phyloP scores from a whole-genome alignment of 1,284 basidiomycete species.

The Papiliotrema fonsecae region DNA sequence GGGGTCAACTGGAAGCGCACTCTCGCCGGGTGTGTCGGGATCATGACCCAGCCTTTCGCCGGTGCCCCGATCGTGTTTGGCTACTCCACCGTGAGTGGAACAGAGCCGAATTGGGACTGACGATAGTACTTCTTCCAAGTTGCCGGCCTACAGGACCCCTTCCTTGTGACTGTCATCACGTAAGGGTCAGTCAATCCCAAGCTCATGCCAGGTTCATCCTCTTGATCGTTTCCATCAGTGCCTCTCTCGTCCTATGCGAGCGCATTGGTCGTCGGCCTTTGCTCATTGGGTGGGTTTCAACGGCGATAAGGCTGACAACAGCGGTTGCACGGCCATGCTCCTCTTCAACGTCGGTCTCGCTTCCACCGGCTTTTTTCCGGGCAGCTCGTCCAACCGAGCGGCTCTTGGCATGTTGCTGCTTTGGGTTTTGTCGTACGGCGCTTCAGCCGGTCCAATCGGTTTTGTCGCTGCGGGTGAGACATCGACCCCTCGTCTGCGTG shows the following conservation, averaged over 20 bases:
- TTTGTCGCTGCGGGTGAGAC: constrained; percentile 11
- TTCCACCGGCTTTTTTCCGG: constrained; percentile 10
- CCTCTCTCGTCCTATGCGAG: constrained; percentile 13
- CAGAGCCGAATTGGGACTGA: not conserved
- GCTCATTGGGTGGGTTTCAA: constrained; percentile 15
- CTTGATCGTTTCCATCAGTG: not conserved
- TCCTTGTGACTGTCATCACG: constrained; percentile 22
- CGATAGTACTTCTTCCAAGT: constrained; percentile 21
- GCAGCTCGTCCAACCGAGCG: constrained; percentile 8
- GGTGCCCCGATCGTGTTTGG: constrained; percentile 24
- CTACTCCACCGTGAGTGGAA: constrained; percentile 17
- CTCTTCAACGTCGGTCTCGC: constrained; percentile 22
- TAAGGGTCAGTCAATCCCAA: too few relatives aligned
- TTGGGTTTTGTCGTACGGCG: constrained; percentile 16
- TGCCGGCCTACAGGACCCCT: constrained; percentile 17
- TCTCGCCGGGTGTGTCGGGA: constrained; percentile 20
- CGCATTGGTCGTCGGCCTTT: constrained; percentile 20
- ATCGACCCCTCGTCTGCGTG: constrained; percentile 7
- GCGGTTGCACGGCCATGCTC: constrained; percentile 19
- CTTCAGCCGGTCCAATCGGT: constrained; percentile 11
- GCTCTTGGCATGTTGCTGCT: constrained; percentile 15
- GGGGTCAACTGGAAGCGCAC: constrained; percentile 23
- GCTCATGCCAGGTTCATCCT: constrained; percentile 13
- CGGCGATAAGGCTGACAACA: not conserved
- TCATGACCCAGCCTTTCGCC: constrained; percentile 15